These are phyloP conservation scores for Stephania japonica DNA, from an alignment of 164 flowering plant genomes.

Conservation along the genomic window DNA sequence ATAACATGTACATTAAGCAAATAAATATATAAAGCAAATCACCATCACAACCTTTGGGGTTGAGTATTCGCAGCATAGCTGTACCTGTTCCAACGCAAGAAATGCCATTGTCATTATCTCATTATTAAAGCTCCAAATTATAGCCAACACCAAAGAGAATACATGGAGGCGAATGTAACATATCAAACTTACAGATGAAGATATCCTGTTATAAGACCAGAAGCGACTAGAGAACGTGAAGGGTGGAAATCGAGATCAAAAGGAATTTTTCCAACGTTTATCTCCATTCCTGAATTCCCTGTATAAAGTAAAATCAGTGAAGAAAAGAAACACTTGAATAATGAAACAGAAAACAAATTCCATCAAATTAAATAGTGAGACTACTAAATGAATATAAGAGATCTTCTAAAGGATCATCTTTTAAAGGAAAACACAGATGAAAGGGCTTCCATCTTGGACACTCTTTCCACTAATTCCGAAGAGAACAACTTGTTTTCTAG, in stretches of 20 bases:
- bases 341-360: no score
- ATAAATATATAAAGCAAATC: neutral
- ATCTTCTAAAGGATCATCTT: no score
- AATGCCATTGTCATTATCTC: neutral
- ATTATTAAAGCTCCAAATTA: neutral
- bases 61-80: constrained; percentile 44
- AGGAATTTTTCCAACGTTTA: constrained; percentile 47
- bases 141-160: neutral
- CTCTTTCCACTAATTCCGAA: no score
- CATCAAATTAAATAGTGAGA: no score
- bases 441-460: no score
- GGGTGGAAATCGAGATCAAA: constrained; percentile 93
- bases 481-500: no score
- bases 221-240: constrained; percentile 46
- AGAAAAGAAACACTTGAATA: no score
- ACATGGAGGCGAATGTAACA: neutral
- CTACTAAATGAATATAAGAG: no score
- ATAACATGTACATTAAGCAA: no score
- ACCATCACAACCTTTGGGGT: constrained; percentile 44
- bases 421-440: no score
- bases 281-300: constrained; percentile 41
- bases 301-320: no score
- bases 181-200: constrained; percentile 48
- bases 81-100: constrained; percentile 34
- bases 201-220: constrained; percentile 68